Conservation (phyloP, 345 rosid genomes). For the Nephelium lappaceum region DNA sequence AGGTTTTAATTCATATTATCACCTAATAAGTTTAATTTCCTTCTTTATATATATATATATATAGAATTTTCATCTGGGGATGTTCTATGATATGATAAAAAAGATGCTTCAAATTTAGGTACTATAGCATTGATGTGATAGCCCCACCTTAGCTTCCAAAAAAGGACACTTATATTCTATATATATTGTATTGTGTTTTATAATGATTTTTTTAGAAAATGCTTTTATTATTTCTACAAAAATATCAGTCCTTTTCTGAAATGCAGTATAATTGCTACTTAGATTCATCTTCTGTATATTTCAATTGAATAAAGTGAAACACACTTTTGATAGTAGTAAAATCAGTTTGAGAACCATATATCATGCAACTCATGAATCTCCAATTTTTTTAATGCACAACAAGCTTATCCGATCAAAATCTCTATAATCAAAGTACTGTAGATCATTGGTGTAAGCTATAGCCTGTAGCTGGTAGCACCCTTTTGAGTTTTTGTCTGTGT, state of each 20-base stretch:
- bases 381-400: neutral
- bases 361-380: neutral
- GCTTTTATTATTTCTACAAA: no score
- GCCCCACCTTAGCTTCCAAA: neutral
- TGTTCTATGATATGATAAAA: no score
- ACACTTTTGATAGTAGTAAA: neutral
- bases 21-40: no score
- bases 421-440: neutral
- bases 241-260: no score
- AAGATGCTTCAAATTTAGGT: neutral
- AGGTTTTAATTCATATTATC: no score
- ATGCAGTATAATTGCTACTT: no score
- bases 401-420: constrained; percentile 6
- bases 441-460: constrained; percentile 2
- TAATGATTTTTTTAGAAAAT: no score
- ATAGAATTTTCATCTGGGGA: no score
- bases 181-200: no score
- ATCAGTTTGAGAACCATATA: neutral
- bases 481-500: neutral
- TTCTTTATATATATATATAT: no score
- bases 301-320: neutral
- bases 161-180: no score
- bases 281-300: no score
- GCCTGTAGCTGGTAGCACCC: constrained; percentile 4
- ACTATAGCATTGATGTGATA: neutral